Evolutionary conservation across 371 early-diverging fungal species (phyloP).

Genomic region (Funneliformis caledonium): DNA sequence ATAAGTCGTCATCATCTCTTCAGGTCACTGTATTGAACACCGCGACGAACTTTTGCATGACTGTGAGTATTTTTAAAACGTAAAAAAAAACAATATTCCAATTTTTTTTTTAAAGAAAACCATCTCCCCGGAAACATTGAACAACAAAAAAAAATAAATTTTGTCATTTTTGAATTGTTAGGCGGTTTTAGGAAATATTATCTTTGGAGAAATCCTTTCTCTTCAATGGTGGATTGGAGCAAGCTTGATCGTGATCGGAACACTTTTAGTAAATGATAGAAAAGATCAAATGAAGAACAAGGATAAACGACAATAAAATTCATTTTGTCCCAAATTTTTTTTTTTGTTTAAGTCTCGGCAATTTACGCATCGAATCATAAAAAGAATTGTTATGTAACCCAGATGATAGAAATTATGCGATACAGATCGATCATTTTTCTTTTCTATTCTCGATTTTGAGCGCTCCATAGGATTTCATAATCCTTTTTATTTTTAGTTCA

Average conservation of each 20-base stretch:
- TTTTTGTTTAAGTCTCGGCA: no score
- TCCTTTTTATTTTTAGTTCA: no score
- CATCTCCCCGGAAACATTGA: no score
- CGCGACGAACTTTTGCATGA: conserved; percentile 71
- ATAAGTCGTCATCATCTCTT: conserved; percentile 68
- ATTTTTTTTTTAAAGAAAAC: neutral
- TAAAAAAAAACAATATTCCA: neutral
- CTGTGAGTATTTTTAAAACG: conserved; percentile 51
- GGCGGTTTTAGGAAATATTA: conserved; percentile 68
- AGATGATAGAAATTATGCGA: no score
- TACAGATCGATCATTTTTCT: no score
- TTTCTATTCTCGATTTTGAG: no score
- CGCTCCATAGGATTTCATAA: no score
- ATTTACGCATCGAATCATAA: no score
- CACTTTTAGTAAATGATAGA: conserved; percentile 53
- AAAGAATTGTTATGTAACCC: no score
- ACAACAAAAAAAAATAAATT: neutral
- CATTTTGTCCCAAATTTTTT: no score
- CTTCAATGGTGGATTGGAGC: conserved; percentile 82
- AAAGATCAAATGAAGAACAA: neutral
- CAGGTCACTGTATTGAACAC: conserved; percentile 76
- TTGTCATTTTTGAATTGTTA: conserved; percentile 36
- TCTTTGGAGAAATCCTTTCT: conserved; percentile 72
- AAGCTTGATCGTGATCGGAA: conserved; percentile 68
- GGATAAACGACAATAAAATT: neutral